Evolutionary conservation across 257 asterid species (phyloP), one percentile per base, ranked within the genome.

Genomic region (Buddleja alternifolia): DNA sequence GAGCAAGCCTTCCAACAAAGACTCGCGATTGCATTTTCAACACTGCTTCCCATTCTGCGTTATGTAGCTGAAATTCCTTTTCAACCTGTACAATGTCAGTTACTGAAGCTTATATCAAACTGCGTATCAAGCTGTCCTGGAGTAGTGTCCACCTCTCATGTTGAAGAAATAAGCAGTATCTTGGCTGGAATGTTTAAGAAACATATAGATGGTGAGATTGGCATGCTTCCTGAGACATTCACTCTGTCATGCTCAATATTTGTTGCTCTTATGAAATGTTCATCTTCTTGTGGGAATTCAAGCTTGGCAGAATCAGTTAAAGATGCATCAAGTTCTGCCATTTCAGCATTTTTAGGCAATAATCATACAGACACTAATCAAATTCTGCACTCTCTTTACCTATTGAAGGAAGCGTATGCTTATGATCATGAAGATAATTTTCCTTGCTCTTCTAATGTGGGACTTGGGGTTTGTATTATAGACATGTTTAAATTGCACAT

Each of bases 151-250:
- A 73, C 79, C 64, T 72, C 81, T 67, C 81, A 55, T 54, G 65
- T 73, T 72, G 96, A 86, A 75, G 97, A 89, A 77, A 75, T 93
- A 71, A 76, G 85, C 72, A 65, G 60, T 16, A 81, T 75, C 63
- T 64, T 93, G 85, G 86, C 84, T 53, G 84, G 76, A 64, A 87
- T 85, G 86, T 83, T 93, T 56, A 86, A 76, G 82, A 89, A 84
- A 75, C 82, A 86, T 67, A 73, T 75, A 32, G 88, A 77, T 44
- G 90, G 96, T 36, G 88, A 78, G 72, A 72, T 76, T 16, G 93
- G 84, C 80, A 85, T 94, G 80, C 91, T 80, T 77, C 90, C 95
- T 60, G 91, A 88, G 80, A 77, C 96, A 73, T 90, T 94, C 84
- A 80, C 76, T 71, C 73, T 87, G 74, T 83, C 90, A 70, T 94